Percentiles rank a stretch among this genome's conserved stretches.
Evolutionary conservation across 495 filamentous ascomycete species (phyloP).

Genomic region (Aspergillus sparsus): DNA sequence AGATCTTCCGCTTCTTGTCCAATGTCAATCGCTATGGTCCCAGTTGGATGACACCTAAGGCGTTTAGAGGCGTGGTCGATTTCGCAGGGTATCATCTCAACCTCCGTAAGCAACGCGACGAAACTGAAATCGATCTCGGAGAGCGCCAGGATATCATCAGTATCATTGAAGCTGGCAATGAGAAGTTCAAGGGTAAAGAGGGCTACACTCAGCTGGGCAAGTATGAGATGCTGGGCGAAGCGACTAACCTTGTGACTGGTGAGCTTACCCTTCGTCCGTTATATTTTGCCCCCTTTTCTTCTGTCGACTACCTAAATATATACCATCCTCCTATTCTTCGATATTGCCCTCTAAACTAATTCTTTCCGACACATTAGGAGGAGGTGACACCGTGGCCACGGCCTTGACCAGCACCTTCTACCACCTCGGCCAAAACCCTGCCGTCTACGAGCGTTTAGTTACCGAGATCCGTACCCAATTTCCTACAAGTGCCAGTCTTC

Average conservation of each 20-base stretch:
- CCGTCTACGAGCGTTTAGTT: conserved; percentile 10
- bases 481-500: conserved; percentile 13
- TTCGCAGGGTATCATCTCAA: conserved; percentile 11
- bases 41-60: conserved; percentile 10
- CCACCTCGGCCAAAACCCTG: conserved; percentile 14
- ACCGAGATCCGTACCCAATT: conserved; percentile 8
- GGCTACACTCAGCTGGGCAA: conserved; percentile 12
- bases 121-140: conserved; percentile 7
- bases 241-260: conserved; percentile 12
- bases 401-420: conserved; percentile 9
- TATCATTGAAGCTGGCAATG: conserved; percentile 11
- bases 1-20: conserved; percentile 11
- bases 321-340: too few relatives aligned
- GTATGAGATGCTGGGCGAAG: conserved; percentile 16
- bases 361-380: background rate
- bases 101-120: conserved; percentile 4
- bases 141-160: conserved; percentile 10
- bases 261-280: background rate
- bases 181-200: conserved; percentile 12
- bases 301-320: background rate
- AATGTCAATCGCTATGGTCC: conserved; percentile 4
- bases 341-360: too few relatives aligned
- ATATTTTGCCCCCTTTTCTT: background rate
- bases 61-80: conserved; percentile 6
- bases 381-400: conserved; percentile 11